Evolutionary conservation across 2,329 filamentous ascomycete species (phyloP), one percentile per base, ranked within the genome.

Genomic region (Trichophyton mentagrophytes): DNA sequence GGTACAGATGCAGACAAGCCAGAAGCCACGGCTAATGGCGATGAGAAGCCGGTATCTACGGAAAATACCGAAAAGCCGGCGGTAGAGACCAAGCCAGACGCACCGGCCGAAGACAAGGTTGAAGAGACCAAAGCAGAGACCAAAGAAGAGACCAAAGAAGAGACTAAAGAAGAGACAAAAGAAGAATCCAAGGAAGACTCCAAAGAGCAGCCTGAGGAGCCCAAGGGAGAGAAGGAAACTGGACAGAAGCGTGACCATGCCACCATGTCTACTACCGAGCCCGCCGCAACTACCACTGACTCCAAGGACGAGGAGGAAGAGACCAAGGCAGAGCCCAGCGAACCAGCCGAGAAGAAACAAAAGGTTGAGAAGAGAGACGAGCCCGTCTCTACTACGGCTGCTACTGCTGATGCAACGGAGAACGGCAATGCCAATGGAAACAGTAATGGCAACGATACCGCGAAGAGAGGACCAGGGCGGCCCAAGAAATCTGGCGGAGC

Each of bases 291-390:
- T 38, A 55, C 51, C 30, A 20, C 49, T 15, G 25, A 53, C 33
- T 38, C 33, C 20, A 53, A 49, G 9, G 20, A 60, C 15, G 57
- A 59, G 27, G 59, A 62, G 30, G 40, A 63, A 57, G 55, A 33
- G 53, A 22, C 59, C 15, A 38, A 30, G 46, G 9, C 49, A 7
- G 55, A 60, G 17, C 20, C 63, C 1, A 63, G 63, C 4, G 68
- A 69, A 55, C 68, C 69, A 13, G 63, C 66, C 6, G 44, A 62
- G n/a, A 75, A 75, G 64, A 74, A 73, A 62, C 70, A 69, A 58
- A 75, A 72, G 63, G 69, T 66, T 11, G 66, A 66, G 33, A 51
- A 56, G 3, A 59, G 65, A 42, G 8, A 60, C 22, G 55, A 62
- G 55, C 56, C 60, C 9, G 58, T 61, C 11, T 67, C 68, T 59